Percentiles rank a stretch among this genome's conserved stretches.
Conservation (phyloP, 345 rosid genomes). For the Kandelia obovata region DNA sequence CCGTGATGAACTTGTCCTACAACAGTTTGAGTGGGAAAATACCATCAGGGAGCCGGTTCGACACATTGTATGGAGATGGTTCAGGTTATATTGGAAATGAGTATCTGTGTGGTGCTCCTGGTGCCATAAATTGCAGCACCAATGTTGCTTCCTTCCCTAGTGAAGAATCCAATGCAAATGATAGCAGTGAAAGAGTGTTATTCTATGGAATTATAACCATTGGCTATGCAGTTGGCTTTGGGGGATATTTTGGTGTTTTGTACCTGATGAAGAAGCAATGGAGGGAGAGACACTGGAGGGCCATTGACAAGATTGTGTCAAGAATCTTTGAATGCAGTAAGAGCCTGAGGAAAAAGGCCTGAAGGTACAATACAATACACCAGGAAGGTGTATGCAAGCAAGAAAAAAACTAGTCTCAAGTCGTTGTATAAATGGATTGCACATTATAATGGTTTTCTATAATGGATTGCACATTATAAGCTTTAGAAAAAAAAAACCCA, state of each 20-base stretch:
- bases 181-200: neutral
- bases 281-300: conserved; percentile 17
- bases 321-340: neutral
- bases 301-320: conserved; percentile 6
- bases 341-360: too few relatives aligned
- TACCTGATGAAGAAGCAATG: conserved; percentile 10
- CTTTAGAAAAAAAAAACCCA: too few relatives aligned
- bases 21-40: conserved; percentile 22
- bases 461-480: too few relatives aligned
- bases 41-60: conserved; percentile 18
- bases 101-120: conserved; percentile 21
- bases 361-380: too few relatives aligned
- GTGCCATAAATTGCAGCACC: conserved; percentile 3
- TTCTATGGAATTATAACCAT: neutral
- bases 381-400: too few relatives aligned
- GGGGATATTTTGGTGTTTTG: conserved; percentile 20
- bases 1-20: conserved; percentile 11
- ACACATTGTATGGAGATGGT: conserved; percentile 25
- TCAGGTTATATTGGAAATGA: conserved; percentile 17
- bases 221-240: conserved; percentile 23
- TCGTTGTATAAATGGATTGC: too few relatives aligned
- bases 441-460: too few relatives aligned
- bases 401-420: too few relatives aligned
- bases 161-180: neutral
- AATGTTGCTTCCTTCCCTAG: neutral